phyloP scores from a whole-genome alignment of 2,329 filamentous ascomycete genomes.

The Pseudogymnoascus sp. region DNA sequence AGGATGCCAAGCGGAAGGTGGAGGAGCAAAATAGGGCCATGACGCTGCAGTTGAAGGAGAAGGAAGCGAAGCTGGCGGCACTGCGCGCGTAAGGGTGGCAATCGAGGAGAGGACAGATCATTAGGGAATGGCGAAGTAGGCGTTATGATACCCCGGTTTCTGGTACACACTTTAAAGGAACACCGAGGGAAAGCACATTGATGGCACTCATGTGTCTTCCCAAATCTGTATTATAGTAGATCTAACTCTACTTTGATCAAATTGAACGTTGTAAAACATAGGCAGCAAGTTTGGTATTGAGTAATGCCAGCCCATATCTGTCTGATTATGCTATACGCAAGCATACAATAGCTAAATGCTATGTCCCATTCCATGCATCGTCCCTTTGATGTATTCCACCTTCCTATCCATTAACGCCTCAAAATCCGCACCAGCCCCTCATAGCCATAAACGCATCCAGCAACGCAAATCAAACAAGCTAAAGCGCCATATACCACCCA shows the following conservation, averaged over 20 bases:
- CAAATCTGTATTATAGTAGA: slow-evolving; percentile 2
- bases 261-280: neutral
- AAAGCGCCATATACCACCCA: neutral
- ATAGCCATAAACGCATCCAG: neutral
- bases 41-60: slow-evolving; percentile 50
- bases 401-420: neutral
- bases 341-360: neutral
- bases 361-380: neutral
- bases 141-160: slow-evolving; percentile 8
- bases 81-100: neutral
- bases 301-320: neutral
- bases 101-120: neutral
- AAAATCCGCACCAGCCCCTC: neutral
- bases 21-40: slow-evolving; percentile 40
- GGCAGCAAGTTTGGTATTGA: slow-evolving; percentile 4
- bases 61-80: slow-evolving; percentile 56
- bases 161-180: slow-evolving; percentile 1
- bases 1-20: slow-evolving; percentile 59
- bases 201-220: neutral
- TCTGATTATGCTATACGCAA: neutral
- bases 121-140: slow-evolving; percentile 8
- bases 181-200: neutral
- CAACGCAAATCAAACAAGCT: neutral
- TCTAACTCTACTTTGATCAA: neutral
- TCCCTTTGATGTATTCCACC: neutral